Conservation (phyloP, 345 rosid species). For the Citrus cavaleriei region DNA sequence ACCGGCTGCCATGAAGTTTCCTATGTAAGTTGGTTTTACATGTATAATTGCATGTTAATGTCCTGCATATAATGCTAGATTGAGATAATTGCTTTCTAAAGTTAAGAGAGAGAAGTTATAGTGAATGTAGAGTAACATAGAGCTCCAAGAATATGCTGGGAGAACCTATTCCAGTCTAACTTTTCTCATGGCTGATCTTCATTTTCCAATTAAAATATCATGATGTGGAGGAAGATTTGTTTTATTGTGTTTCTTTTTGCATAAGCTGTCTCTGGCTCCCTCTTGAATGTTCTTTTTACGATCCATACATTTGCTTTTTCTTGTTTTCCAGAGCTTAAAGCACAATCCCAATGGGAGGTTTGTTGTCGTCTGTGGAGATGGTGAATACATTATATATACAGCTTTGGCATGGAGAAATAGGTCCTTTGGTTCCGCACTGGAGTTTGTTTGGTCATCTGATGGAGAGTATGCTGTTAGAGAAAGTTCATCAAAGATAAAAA, state of each 20-base stretch:
- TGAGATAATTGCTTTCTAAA: not conserved
- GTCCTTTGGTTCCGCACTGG: conserved; percentile 97
- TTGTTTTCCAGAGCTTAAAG: conserved; percentile 70
- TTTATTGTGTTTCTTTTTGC: not conserved
- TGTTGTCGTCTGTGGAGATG: conserved; percentile 99
- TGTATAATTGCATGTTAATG: not conserved
- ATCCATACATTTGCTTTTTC: not conserved
- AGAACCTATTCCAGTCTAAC: not conserved
- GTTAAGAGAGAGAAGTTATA: not conserved
- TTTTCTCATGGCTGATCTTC: not conserved
- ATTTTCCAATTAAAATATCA: not conserved
- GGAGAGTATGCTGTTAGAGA: conserved; percentile 99
- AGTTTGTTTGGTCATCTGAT: conserved; percentile 94
- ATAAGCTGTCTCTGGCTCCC: not conserved
- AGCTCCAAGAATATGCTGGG: not conserved
- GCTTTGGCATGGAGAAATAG: conserved; percentile 99
- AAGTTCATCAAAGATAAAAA: conserved; percentile 89
- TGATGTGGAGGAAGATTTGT: not conserved
- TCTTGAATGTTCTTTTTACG: not conserved
- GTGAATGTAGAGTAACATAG: not conserved
- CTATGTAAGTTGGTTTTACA: not conserved
- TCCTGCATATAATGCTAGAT: not conserved
- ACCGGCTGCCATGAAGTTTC: not conserved
- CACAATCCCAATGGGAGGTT: conserved; percentile 99
- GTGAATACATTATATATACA: conserved; percentile 95